Conservation (phyloP, 1,284 basidiomycete genomes). For the Rhodotorula sp. region DNA sequence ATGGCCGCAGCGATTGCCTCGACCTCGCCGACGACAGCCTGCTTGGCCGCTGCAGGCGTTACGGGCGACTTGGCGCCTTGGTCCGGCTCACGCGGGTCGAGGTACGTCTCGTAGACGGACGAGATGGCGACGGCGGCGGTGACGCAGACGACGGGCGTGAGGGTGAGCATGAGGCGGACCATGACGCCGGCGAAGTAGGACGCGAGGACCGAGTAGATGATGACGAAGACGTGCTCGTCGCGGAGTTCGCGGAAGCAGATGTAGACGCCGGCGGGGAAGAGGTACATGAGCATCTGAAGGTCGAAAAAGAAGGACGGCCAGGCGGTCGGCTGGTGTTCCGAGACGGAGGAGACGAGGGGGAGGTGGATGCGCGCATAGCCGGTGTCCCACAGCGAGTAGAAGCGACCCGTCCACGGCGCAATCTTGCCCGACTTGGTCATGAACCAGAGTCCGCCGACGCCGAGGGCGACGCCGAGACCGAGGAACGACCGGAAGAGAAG, state of each 20-base stretch:
- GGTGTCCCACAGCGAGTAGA: conserved; percentile 99
- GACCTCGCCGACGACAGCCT: conserved; percentile 43
- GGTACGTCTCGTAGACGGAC: conserved; percentile 81
- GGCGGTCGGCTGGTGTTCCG: conserved; percentile 99
- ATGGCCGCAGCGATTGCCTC: conserved; percentile 50
- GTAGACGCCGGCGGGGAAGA: conserved; percentile 95
- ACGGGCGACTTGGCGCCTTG: neutral
- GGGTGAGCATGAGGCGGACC: conserved; percentile 91
- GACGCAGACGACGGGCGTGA: conserved; percentile 90
- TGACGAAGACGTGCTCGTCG: conserved; percentile 98
- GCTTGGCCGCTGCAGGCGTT: conserved; percentile 1
- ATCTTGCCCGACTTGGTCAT: conserved; percentile 95
- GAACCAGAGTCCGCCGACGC: conserved; percentile 50
- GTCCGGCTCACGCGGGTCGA: conserved; percentile 59
- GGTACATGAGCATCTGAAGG: conserved; percentile 92
- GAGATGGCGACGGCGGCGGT: conserved; percentile 87
- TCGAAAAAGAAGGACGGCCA: conserved; percentile 99
- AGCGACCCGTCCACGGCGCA: conserved; percentile 97
- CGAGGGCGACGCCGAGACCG: conserved; percentile 57
- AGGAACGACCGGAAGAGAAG: conserved; percentile 74
- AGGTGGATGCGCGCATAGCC: conserved; percentile 67
- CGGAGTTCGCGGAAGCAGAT: conserved; percentile 90
- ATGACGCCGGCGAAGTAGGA: conserved; percentile 99
- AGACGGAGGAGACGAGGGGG: conserved; percentile 92
- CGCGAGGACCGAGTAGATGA: conserved; percentile 93